These are phyloP conservation scores for Colletotrichum navitas DNA, from an alignment of 2,329 filamentous ascomycete species.

Conservation along the genomic window DNA sequence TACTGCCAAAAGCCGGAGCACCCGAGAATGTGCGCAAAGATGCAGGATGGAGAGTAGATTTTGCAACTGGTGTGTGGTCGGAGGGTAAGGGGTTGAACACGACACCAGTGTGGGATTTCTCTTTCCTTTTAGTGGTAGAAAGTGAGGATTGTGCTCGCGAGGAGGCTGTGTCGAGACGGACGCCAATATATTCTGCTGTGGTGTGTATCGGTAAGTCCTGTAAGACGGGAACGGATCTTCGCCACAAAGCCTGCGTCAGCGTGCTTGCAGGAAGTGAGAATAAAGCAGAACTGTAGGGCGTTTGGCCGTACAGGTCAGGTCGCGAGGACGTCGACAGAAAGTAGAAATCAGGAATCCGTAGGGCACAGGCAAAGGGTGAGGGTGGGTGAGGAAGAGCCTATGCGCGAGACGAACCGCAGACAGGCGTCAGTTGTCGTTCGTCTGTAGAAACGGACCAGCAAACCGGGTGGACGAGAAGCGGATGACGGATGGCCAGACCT, in stretches of 20 bases:
- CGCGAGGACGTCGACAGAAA: constrained; percentile 7
- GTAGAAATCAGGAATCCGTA: constrained; percentile 1
- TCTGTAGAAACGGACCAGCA: constrained; percentile 1
- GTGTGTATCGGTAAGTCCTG: constrained; percentile 13
- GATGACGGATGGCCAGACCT: constrained; percentile 17
- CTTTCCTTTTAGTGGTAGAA: not conserved
- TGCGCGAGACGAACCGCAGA: constrained; percentile 2
- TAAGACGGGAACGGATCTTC: constrained; percentile 28
- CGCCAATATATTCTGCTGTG: constrained; percentile 4
- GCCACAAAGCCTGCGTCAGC: constrained; percentile 40
- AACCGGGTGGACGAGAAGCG: not conserved
- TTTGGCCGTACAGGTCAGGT: not conserved
- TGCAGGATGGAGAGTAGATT: not conserved
- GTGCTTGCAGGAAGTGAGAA: constrained; percentile 21
- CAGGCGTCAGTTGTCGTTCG: constrained; percentile 2
- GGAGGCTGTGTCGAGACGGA: constrained; percentile 33
- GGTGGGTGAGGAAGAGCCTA: not conserved
- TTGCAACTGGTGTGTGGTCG: not conserved
- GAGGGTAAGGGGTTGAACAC: constrained; percentile 1
- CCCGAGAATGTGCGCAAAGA: not conserved
- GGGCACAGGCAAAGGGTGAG: not conserved
- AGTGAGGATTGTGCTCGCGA: constrained; percentile 14
- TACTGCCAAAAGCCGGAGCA: not conserved
- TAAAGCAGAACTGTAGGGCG: not conserved
- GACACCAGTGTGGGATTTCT: not conserved